phyloP scores from a whole-genome alignment of 2,329 filamentous ascomycete genomes.

The Didymella pinodella region DNA sequence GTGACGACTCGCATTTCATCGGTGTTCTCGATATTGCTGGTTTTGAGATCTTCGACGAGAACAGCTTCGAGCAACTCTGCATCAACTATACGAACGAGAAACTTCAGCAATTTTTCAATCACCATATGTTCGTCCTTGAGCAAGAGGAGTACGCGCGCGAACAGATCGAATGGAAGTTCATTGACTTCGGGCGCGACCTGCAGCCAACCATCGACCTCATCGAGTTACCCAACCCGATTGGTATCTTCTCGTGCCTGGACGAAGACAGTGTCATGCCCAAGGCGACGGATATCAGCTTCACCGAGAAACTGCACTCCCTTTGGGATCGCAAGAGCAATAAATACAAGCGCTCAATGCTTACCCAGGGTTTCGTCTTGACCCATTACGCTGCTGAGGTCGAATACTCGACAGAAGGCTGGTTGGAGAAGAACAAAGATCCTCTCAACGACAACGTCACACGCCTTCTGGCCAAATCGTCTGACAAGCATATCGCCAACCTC shows the following conservation, averaged over 20 bases:
- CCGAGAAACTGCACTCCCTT: constrained; percentile 93
- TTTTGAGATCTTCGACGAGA: constrained; percentile 99
- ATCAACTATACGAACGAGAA: constrained; percentile 99
- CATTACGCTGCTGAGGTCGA: constrained; percentile 98
- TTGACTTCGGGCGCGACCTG: constrained; percentile 95
- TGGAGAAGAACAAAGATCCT: constrained; percentile 99
- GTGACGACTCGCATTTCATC: constrained; percentile 94
- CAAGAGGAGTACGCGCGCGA: constrained; percentile 98
- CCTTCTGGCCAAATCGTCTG: constrained; percentile 80
- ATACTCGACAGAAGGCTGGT: constrained; percentile 92
- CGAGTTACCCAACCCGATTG: constrained; percentile 93
- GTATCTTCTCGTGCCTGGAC: constrained; percentile 97
- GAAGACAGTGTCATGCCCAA: constrained; percentile 99
- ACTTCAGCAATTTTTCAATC: constrained; percentile 98
- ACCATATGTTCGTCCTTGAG: constrained; percentile 99
- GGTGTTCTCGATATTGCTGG: constrained; percentile 98
- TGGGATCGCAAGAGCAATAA: constrained; percentile 98
- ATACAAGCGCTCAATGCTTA: constrained; percentile 86
- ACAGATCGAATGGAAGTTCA: constrained; percentile 99
- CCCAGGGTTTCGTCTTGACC: constrained; percentile 92
- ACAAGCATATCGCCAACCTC: constrained; percentile 82
- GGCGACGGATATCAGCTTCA: constrained; percentile 95
- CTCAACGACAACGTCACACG: constrained; percentile 96
- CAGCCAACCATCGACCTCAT: constrained; percentile 98
- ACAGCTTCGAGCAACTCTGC: constrained; percentile 98